Evolutionary conservation across 495 filamentous ascomycete genomes (phyloP).

Genomic region (Penicillium mononematosum): DNA sequence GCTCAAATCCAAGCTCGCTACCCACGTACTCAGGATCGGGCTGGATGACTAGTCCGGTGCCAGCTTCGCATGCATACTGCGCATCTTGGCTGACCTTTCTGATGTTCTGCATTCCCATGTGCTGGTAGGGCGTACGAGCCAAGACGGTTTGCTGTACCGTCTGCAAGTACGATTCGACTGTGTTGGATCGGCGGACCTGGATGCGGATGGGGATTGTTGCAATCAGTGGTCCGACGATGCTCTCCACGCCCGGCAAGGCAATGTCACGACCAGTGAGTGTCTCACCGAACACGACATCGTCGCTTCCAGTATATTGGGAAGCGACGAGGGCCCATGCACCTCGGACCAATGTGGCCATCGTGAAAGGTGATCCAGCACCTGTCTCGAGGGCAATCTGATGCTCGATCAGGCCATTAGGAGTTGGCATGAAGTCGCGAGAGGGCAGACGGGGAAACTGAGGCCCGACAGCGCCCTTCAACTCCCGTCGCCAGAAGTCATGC

Average conservation of each 20-base stretch:
- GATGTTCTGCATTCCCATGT: slow-evolving; percentile 70
- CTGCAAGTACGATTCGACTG: slow-evolving; percentile 38
- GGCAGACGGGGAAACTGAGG: slow-evolving; percentile 60
- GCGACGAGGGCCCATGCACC: slow-evolving; percentile 61
- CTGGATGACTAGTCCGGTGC: slow-evolving; percentile 57
- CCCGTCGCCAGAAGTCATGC: slow-evolving; percentile 45
- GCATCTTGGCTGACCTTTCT: slow-evolving; percentile 59
- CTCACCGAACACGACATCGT: slow-evolving; percentile 59
- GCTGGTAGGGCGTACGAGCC: slow-evolving; percentile 59
- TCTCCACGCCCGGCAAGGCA: slow-evolving; percentile 44
- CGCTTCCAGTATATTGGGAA: slow-evolving; percentile 50
- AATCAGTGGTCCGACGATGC: slow-evolving; percentile 57
- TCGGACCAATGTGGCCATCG: slow-evolving; percentile 58
- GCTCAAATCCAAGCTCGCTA: slow-evolving; percentile 49
- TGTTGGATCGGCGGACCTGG: slow-evolving; percentile 26
- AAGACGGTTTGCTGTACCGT: slow-evolving; percentile 53
- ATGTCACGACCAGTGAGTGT: slow-evolving; percentile 55
- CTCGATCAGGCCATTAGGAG: slow-evolving; percentile 51
- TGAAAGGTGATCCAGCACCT: slow-evolving; percentile 41
- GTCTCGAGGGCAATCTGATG: slow-evolving; percentile 47
- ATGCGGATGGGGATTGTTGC: slow-evolving; percentile 65
- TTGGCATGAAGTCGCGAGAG: slow-evolving; percentile 52
- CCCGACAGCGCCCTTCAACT: slow-evolving; percentile 51
- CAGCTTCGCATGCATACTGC: slow-evolving; percentile 61
- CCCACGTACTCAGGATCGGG: slow-evolving; percentile 45